Evolutionary conservation across 2,329 filamentous ascomycete species (phyloP), one percentile per base, ranked within the genome.

Genomic region (Blastomyces emzantsi): DNA sequence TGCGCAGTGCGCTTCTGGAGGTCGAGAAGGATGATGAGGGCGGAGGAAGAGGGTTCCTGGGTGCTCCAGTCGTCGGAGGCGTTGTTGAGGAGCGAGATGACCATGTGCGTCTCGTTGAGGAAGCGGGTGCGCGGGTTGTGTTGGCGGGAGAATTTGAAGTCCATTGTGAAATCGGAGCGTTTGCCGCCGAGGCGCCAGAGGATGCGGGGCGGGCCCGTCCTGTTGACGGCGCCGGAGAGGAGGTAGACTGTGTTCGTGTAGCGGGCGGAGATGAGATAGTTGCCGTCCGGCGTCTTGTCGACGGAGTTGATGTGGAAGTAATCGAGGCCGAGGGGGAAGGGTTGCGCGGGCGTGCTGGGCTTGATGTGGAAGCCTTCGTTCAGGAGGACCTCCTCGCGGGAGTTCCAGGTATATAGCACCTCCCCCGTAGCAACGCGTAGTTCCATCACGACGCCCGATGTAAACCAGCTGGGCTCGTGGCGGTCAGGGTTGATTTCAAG

Each of bases 181-280:
- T 75, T 75, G 43, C 79, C 80, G 13, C 77, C 76, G 15, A 82
- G 70, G 25, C 76, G 74, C 80, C 80, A 82, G 65, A 82, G 76
- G 54, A 81, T 77, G 7, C 64, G 64, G 0, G 52, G 52, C 2
- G 28, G 28, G 28, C 28, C 28, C 4, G 28, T 30, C 28, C 2
- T 30, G 28, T 30, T 4, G 28, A 75, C 76, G 5, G 73, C 73
- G 17, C 79, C 78, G 57, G 78, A 78, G 58, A 81, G 74, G 64
- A 81, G 81, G 72, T 80, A 79, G 22, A 81, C 75, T 0, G 77
- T 74, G 63, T 77, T 78, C 28, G 76, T 73, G 66, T 81, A 76
- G 8, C 79, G 77, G 5, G 76, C 79, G 0, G 80, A 82, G 36
- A 82, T 75, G 28, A 83, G 70, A 63, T 81, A 82, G 69, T 82